A percentile compares a stretch with the other conserved stretches of the same genome.
These are phyloP conservation scores for Dorcoceras hygrometricum DNA, from an alignment of 257 asterid species.

Conservation along the genomic window DNA sequence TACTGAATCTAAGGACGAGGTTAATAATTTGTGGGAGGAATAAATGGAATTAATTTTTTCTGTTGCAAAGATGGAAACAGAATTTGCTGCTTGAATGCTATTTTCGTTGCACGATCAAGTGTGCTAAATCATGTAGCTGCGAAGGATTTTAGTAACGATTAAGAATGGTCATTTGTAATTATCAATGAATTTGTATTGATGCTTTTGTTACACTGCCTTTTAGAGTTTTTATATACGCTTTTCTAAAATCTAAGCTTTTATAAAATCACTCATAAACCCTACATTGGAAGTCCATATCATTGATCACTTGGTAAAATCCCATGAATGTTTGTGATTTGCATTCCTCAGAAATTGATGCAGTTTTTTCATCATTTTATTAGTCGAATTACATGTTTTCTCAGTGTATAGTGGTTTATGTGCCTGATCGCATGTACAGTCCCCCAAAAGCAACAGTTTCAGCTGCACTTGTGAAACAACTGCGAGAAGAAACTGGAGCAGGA, in stretches of 20 bases:
- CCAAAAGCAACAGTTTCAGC: slow-evolving; percentile 61
- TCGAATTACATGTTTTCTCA: not conserved
- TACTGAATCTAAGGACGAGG: not conserved
- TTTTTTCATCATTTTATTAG: slow-evolving; percentile 1
- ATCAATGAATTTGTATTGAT: no score
- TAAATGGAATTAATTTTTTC: not conserved
- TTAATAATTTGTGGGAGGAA: not conserved
- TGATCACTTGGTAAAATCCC: not conserved
- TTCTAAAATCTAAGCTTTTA: no score
- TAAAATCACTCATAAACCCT: no score
- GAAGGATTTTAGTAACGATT: no score
- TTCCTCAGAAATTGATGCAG: not conserved
- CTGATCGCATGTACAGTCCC: slow-evolving; percentile 45
- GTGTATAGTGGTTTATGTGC: slow-evolving; percentile 4
- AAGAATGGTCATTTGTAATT: no score
- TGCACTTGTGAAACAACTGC: slow-evolving; percentile 74
- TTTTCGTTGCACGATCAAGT: not conserved
- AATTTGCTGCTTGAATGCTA: not conserved
- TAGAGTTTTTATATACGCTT: no score
- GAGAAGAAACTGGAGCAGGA: slow-evolving; percentile 98
- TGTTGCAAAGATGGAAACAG: not conserved
- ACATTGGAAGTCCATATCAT: no score
- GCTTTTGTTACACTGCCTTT: no score
- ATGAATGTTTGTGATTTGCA: not conserved
- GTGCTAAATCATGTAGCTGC: not conserved